Base-by-base conservation (phyloP, 2,329 filamentous ascomycete species). In the Fusarium avenaceum region DNA sequence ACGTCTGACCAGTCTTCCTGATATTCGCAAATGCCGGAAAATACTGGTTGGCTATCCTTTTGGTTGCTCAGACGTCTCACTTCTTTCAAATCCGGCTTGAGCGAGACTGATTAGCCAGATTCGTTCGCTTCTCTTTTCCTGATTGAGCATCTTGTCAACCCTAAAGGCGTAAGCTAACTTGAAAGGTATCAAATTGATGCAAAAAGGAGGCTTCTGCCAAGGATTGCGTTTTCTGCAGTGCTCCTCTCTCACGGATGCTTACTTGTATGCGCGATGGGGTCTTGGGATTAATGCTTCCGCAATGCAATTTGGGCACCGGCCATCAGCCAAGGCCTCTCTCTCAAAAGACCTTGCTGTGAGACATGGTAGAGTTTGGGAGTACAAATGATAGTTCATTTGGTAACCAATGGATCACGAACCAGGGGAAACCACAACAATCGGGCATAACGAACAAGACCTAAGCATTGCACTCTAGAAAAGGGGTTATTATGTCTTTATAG, bases 91-190 rank as follows among this genome's bases (percentile, higher is more conserved):
- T 71, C 43, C 47, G 62, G 63, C 32, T 54, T 54, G 26, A 47
- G 44, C 13, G 47, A 50, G 53, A 48, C 42, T 40, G 32, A 55
- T 61, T 69, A 76, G 75, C 75, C 75, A 71, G 49, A 76, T 78
- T 72, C 70, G 72, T 77, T 81, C 80, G 80, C 80, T 82, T 82
- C 76, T 64, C 65, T 72, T 76, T 82, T 78, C 79, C 78, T 46
- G 46, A 79, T 80, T 56, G 54, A 74, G 79, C 30, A 49, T 44
- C 33, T 72, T 70, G 72, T 74, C 54, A 63, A 61, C 72, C 72
- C 63, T 46, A 54, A 51, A 30, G 26, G 40, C 48, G n/a, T 43
- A 63, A 44, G 47, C 48, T 57, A 70, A 35, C 55, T 44, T 35
- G 38, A 39, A 57, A 26, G 43, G 50, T 51, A 62, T 45, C 51